Evolutionary conservation across 805 yeast genomes (phyloP), one percentile per base, ranked within the genome.

Genomic region (Starmerella ratchasimensis): DNA sequence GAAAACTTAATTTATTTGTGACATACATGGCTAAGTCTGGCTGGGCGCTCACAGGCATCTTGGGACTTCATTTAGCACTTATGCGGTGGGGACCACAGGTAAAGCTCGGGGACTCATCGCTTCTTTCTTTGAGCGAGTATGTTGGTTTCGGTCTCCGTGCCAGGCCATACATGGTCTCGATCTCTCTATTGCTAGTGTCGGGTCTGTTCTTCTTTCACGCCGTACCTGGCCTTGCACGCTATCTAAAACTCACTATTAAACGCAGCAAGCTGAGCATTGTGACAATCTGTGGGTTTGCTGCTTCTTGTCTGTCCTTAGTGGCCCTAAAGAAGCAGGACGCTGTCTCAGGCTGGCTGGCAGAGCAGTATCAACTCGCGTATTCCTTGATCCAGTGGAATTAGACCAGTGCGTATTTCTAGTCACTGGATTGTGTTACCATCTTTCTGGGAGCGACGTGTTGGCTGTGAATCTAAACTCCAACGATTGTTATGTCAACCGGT

Each of bases 91-190:
- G 61, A 0, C 84, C 88, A 0, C 20, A 62, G n/a, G 14, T 49
- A 2, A 59, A 72, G 1, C 80, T 76, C 41, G 84, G 82, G 1
- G 88, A 78, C 53, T 69, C 77, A 3, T 65, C 76, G 1, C 57
- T 68, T 38, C 55, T 80, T 16, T 65, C 60, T 31, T 55, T 80
- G n/a, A n/a, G n/a, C 31, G 67, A 68, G 7, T 77, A 63, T 48
- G 60, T 78, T 8, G 47, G 73, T 5, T 47, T 41, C 34, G 19
- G 25, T 9, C 40, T 45, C 10, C 33, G 33, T n/a, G 10, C 23
- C 13, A 9, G 25, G 17, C 15, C 18, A n/a, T 3, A 4, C 21
- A 5, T 14, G 18, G 17, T 38, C 2, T 4, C 33, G 6, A 19
- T 28, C 2, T 40, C 43, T 1, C 33, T 47, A 19, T 23, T 32